These are phyloP conservation scores for Bipolaris bicolor DNA, from an alignment of 2,329 filamentous ascomycete genomes.

Conservation along the genomic window DNA sequence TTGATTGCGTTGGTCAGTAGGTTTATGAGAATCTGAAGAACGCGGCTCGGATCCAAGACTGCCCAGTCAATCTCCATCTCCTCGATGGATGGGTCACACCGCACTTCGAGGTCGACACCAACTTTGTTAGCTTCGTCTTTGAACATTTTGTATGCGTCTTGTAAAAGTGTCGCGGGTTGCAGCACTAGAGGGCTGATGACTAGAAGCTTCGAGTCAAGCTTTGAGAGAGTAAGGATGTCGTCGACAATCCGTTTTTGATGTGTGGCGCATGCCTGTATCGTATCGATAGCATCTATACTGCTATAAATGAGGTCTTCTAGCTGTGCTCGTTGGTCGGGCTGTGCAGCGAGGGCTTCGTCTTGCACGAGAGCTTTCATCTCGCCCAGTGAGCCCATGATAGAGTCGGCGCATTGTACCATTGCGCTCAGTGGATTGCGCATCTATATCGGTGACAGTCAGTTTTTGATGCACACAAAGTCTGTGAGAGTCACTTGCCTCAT, in stretches of 20 bases:
- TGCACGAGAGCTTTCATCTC: slow-evolving; percentile 8
- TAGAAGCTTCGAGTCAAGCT: slow-evolving; percentile 31
- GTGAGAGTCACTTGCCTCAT: slow-evolving; percentile 14
- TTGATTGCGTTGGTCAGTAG: slow-evolving; percentile 44
- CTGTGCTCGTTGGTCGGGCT: slow-evolving; percentile 2
- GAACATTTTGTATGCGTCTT: slow-evolving; percentile 32
- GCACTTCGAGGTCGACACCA: slow-evolving; percentile 14
- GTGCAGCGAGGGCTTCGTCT: neutral
- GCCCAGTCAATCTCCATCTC: slow-evolving; percentile 21
- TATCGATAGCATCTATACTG: slow-evolving; percentile 28
- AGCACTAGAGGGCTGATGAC: slow-evolving; percentile 25
- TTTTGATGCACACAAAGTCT: neutral
- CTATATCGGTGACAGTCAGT: slow-evolving; percentile 6
- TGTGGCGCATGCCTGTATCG: slow-evolving; percentile 36
- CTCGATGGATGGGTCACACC: slow-evolving; percentile 17
- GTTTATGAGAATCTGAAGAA: slow-evolving; percentile 38
- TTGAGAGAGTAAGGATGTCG: slow-evolving; percentile 28
- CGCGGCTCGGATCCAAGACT: slow-evolving; percentile 21
- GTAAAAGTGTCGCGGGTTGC: slow-evolving; percentile 23
- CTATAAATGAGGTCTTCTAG: slow-evolving; percentile 8
- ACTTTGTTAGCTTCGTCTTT: slow-evolving; percentile 27
- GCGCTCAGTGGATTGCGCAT: slow-evolving; percentile 40
- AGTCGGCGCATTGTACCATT: slow-evolving; percentile 36
- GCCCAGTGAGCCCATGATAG: slow-evolving; percentile 16
- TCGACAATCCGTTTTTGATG: slow-evolving; percentile 42